These are phyloP conservation scores for Nemania diffusa DNA, from an alignment of 2,329 filamentous ascomycete genomes.

Conservation along the genomic window DNA sequence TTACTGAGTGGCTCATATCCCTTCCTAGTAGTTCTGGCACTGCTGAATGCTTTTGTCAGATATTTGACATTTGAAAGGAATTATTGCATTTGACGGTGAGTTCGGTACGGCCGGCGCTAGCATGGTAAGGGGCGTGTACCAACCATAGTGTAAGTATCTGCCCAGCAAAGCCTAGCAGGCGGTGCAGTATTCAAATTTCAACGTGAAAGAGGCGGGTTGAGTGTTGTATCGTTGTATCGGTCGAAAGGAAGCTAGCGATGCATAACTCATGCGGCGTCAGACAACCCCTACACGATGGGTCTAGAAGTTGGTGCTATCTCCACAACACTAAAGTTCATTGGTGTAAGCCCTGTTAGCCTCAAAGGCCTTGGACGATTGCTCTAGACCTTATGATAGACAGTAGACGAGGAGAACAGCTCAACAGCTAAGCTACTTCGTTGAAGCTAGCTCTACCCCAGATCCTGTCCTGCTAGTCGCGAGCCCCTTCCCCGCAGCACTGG, in stretches of 20 bases:
- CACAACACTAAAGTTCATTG: slow-evolving; percentile 5
- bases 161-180: neutral
- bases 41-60: neutral
- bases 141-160: no score
- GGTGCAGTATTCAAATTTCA: neutral
- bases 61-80: neutral
- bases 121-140: neutral
- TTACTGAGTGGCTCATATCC: neutral
- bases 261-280: slow-evolving; percentile 15
- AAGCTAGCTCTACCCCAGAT: slow-evolving; percentile 23
- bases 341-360: neutral
- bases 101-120: neutral
- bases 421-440: no score
- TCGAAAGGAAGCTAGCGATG: slow-evolving; percentile 25
- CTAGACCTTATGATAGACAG: slow-evolving; percentile 2
- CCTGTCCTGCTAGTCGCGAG: slow-evolving; percentile 1
- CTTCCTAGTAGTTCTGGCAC: neutral
- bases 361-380: neutral
- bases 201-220: slow-evolving; percentile 1
- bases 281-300: slow-evolving; percentile 12
- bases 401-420: slow-evolving; percentile 2
- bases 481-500: slow-evolving; percentile 14
- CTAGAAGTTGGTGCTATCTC: slow-evolving; percentile 18
- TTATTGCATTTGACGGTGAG: neutral
- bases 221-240: slow-evolving; percentile 5